Evolutionary conservation across 1,284 basidiomycete species (phyloP).

Genomic region (Irpex lacteus): DNA sequence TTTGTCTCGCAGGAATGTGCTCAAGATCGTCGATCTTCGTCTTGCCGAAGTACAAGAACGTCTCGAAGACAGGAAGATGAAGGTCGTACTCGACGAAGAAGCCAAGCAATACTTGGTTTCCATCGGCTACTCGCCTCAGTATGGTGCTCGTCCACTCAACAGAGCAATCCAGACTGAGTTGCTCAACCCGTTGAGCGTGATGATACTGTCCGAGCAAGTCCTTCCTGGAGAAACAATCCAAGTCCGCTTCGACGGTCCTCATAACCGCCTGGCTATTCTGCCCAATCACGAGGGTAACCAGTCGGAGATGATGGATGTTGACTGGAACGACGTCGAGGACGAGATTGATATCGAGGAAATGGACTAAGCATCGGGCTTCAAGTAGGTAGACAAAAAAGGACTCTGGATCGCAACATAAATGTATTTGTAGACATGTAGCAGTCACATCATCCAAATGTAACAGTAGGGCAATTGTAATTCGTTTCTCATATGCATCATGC

Average conservation of each 20-base stretch:
- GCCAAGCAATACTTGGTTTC: conserved; percentile 84
- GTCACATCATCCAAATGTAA: conserved; percentile 4
- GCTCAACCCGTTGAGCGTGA: conserved; percentile 87
- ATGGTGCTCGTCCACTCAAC: conserved; percentile 91
- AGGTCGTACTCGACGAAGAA: conserved; percentile 70
- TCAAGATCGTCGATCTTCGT: conserved; percentile 85
- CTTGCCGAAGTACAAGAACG: conserved; percentile 65
- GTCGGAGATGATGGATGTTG: conserved; percentile 60
- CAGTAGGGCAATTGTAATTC: background rate
- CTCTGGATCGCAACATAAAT: background rate
- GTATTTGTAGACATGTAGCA: conserved; percentile 3
- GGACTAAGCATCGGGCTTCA: conserved; percentile 43
- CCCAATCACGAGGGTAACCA: conserved; percentile 80
- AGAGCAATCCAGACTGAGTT: conserved; percentile 92
- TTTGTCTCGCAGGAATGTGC: conserved; percentile 70
- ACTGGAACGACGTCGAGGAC: conserved; percentile 39
- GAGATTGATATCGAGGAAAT: conserved; percentile 79
- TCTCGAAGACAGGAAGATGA: conserved; percentile 78
- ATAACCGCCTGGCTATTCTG: conserved; percentile 77
- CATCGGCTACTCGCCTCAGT: conserved; percentile 81
- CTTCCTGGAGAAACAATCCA: conserved; percentile 79
- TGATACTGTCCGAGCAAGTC: conserved; percentile 83
- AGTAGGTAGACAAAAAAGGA: background rate
- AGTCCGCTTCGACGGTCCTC: conserved; percentile 81
- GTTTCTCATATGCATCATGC: background rate